phyloP scores from a whole-genome alignment of 306 rosid genomes.

The Ochetophila trinervis region DNA sequence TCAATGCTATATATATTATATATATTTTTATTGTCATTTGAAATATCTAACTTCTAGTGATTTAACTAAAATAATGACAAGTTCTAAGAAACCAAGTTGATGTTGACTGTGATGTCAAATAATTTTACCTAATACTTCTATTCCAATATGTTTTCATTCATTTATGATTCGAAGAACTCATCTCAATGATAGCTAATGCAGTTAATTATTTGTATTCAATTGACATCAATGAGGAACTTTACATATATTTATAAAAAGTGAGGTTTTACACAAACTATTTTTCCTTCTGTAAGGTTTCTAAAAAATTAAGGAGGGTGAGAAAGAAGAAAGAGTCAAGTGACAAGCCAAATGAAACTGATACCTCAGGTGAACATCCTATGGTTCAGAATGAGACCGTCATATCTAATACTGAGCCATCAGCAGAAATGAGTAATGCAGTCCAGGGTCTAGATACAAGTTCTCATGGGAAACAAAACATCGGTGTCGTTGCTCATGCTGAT shows the following conservation, averaged over 20 bases:
- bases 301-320: conserved; percentile 59
- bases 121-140: no score
- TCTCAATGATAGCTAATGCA: neutral
- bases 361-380: conserved; percentile 38
- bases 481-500: conserved; percentile 23
- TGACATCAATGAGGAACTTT: no score
- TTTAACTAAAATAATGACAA: no score
- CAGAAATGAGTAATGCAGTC: conserved; percentile 31
- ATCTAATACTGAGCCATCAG: conserved; percentile 37
- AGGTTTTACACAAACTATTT: neutral
- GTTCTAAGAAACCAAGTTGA: no score
- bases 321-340: conserved; percentile 41
- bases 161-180: neutral
- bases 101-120: no score
- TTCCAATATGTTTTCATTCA: neutral
- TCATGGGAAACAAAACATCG: conserved; percentile 30
- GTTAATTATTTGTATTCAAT: neutral
- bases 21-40: no score
- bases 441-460: conserved; percentile 37
- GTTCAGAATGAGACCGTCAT: conserved; percentile 39
- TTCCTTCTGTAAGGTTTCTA: conserved; percentile 57
- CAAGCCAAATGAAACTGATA: conserved; percentile 39
- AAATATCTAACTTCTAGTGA: no score
- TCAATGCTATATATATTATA: neutral
- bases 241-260: neutral